Conservation (phyloP, 192 early-diverging fungal species). For the Mortierella antarctica region DNA sequence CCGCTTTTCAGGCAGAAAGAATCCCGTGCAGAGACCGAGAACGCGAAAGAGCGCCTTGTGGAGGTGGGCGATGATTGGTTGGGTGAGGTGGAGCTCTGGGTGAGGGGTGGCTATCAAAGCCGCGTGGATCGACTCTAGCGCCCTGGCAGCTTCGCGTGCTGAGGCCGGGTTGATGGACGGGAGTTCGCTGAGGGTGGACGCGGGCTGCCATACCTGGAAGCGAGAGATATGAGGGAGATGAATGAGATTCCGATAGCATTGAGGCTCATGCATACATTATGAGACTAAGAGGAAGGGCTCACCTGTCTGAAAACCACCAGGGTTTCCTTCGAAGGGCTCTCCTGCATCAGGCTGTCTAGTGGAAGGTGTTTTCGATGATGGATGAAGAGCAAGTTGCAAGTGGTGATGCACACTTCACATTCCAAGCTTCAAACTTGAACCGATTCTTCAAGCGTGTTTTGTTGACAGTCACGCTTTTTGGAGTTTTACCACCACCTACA, state of each 20-base stretch:
- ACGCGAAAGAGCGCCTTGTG: slow-evolving; percentile 30
- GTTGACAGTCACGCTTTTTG: too few relatives aligned
- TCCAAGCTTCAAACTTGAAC: too few relatives aligned
- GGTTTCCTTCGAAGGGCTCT: slow-evolving; percentile 17
- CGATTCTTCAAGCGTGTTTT: too few relatives aligned
- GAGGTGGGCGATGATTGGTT: slow-evolving; percentile 24
- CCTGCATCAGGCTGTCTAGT: neutral
- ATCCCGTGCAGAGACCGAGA: slow-evolving; percentile 19
- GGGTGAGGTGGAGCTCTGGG: slow-evolving; percentile 32
- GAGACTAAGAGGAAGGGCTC: neutral
- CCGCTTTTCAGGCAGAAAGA: slow-evolving; percentile 20
- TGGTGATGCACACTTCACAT: too few relatives aligned
- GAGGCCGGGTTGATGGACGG: slow-evolving; percentile 20
- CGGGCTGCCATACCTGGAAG: slow-evolving; percentile 11
- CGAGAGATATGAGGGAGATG: neutral
- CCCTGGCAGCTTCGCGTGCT: slow-evolving; percentile 11
- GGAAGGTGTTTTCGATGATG: too few relatives aligned
- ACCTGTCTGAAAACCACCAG: slow-evolving; percentile 17
- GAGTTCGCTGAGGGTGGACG: slow-evolving; percentile 11
- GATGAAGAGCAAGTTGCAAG: too few relatives aligned
- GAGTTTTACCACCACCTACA: too few relatives aligned
- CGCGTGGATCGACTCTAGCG: slow-evolving; percentile 3
- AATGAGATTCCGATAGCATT: neutral
- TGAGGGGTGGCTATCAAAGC: slow-evolving; percentile 18
- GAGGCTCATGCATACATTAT: neutral